Percentiles rank a stretch among this genome's conserved stretches.
These are phyloP conservation scores for Diophrys appendiculata DNA, from an alignment of 73 alveolate genomes.

Conservation along the genomic window DNA sequence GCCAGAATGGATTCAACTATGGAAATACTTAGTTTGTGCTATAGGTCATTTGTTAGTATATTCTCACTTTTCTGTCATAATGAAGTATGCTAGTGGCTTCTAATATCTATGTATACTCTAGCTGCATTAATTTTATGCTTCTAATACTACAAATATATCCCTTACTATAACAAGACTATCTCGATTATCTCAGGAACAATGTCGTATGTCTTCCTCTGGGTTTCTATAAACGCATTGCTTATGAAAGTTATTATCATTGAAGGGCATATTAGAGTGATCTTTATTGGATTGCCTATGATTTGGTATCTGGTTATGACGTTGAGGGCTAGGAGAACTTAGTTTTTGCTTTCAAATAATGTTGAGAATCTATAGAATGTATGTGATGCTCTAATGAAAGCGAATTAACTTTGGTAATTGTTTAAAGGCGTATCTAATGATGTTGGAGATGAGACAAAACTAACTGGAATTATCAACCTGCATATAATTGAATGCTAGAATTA, in stretches of 20 bases:
- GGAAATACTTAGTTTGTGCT: too few relatives aligned
- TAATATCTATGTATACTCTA: neutral
- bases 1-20: too few relatives aligned
- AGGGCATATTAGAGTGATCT: constrained; percentile 42
- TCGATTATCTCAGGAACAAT: constrained; percentile 35
- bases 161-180: constrained; percentile 30
- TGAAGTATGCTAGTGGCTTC: neutral
- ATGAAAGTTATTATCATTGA: constrained; percentile 27
- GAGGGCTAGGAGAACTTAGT: too few relatives aligned
- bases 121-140: neutral
- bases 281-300: constrained; percentile 45
- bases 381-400: too few relatives aligned
- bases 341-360: too few relatives aligned
- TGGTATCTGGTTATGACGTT: too few relatives aligned
- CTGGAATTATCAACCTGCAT: constrained; percentile 48
- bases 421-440: constrained; percentile 28
- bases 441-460: constrained; percentile 21
- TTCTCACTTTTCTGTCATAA: too few relatives aligned
- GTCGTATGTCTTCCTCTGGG: constrained; percentile 21
- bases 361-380: too few relatives aligned
- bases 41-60: too few relatives aligned
- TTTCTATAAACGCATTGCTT: constrained; percentile 35
- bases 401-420: constrained; percentile 24
- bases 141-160: constrained; percentile 26
- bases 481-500: constrained; percentile 44